Evolutionary conservation across 2,329 filamentous ascomycete species (phyloP), one percentile per base, ranked within the genome.

Genomic region (Calonectria pseudoturangicola): DNA sequence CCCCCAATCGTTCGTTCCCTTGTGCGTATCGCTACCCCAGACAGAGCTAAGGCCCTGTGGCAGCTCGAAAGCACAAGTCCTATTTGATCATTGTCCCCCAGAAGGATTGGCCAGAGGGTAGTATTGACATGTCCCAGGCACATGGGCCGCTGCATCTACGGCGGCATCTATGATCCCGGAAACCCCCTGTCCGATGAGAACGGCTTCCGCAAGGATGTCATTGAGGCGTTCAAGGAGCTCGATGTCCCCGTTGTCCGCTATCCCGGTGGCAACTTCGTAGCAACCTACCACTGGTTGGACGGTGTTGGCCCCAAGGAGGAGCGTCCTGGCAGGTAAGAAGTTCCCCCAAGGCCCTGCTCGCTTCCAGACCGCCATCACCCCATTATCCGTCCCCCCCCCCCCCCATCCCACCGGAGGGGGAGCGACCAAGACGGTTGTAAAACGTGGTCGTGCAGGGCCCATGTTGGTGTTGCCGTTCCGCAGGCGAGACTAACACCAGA

Each of bases 121-220:
- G 69, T 56, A 75, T 68, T 71, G 66, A 75, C 67, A 13, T 12
- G 2, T 30, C 28, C 41, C 65, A 95, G 93, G 79, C 95, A 97
- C 84, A 97, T 97, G 94, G 94, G 94, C 79, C 91, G 94, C 74
- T 97, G 94, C 86, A 95, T 97, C 81, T 96, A 97, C 82, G 94
- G 94, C 75, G 94, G 95, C 75, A 93, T 97, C 81, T 96, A 95
- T 84, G 94, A 96, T 77, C 94, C 94, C 1, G 89, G 88, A 41
- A 95, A 92, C 82, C 85, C 91, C 3, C 88, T 95, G n/a, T 92
- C 93, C 2, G 93, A 96, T 77, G 87, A 91, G 67, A 87, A 94
- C 75, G 94, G 94, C 50, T 96, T 95, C 85, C 92, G 94, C 47
- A 94, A 89, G 76, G 94, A 97, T 84, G 94, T 97, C 50, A 89